These are phyloP conservation scores for Aureobasidium lini DNA, from an alignment of 2,329 filamentous ascomycete species.

Conservation along the genomic window DNA sequence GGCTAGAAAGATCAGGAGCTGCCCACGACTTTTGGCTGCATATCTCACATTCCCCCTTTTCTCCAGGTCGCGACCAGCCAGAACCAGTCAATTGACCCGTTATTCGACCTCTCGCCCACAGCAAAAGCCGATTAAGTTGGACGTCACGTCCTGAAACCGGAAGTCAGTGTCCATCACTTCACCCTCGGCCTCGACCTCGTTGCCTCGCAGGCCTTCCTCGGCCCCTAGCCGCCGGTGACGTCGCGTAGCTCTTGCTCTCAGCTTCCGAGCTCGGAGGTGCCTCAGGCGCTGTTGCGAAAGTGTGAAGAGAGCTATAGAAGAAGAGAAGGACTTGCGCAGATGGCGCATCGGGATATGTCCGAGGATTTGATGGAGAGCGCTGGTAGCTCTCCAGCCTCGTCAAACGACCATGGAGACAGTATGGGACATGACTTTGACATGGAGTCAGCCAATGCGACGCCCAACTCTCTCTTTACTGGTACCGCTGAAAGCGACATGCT, in stretches of 20 bases:
- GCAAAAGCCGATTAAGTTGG: conserved; percentile 12
- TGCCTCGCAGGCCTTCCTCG: not conserved
- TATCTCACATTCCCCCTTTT: conserved; percentile 8
- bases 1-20: not conserved
- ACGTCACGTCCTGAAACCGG: conserved; percentile 12
- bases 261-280: not conserved
- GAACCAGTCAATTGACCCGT: conserved; percentile 10
- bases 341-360: not conserved
- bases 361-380: conserved; percentile 4
- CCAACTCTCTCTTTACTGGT: conserved; percentile 6
- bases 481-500: not conserved
- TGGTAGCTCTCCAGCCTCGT: conserved; percentile 7
- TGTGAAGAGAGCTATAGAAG: not conserved
- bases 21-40: conserved; percentile 9
- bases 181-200: conserved; percentile 4
- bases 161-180: not conserved
- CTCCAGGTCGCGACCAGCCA: not conserved
- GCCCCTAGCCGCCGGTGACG: not conserved
- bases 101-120: conserved; percentile 6
- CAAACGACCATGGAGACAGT: not conserved
- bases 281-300: not conserved
- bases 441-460: conserved; percentile 1
- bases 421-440: not conserved
- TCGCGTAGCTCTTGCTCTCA: not conserved
- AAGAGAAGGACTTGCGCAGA: not conserved